Evolutionary conservation across 169 alveolate species (phyloP), one percentile per base, ranked within the genome.

Genomic region (Eimeria necatrix): DNA sequence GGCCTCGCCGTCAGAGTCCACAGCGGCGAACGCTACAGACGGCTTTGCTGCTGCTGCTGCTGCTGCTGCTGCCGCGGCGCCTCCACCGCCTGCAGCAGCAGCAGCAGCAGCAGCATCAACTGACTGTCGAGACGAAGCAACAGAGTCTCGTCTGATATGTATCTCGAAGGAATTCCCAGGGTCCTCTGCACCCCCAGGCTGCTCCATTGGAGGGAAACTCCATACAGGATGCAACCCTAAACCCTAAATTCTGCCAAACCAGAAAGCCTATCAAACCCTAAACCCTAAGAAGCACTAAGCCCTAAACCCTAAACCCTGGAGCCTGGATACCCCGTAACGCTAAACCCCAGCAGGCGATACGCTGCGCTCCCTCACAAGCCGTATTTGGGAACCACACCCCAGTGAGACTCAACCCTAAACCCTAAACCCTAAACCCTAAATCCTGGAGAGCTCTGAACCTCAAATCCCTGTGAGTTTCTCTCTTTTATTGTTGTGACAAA

Each of bases 31-130:
- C 74, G 22, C 9, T 18, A 61, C 74, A 61, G 22, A 61, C 74
- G 22, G 74, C 74, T 61, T 7, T 32, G 83, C 24, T 71, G 83
- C 83, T 8, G 48, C 83, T 26, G 83, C n/a, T 61, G 74, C 24
- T 18, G 18, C 74, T 61, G 74, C 74, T 61, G 4, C 32, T 0
- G 14, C 74, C 7, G 74, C 74, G 41, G 41, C 41, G 41, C 41
- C 41, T 32, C 41, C 41, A 32, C 41, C 41, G 41, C 41, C 41
- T 14, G 74, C 74, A 10, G 74, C 74, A 14, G 24, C 26, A 61
- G 18, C 9, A 18, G 9, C 24, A 61, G 24, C 18, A 6, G 74
- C 18, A 20, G 74, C 7, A 61, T 9, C 74, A 61, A 6, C 22
- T 18, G 24, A 18, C 2, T n/a, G n/a, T 3, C 74, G 41, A 32